Evolutionary conservation across 495 filamentous ascomycete species (phyloP).

Genomic region (Neurospora sp.): DNA sequence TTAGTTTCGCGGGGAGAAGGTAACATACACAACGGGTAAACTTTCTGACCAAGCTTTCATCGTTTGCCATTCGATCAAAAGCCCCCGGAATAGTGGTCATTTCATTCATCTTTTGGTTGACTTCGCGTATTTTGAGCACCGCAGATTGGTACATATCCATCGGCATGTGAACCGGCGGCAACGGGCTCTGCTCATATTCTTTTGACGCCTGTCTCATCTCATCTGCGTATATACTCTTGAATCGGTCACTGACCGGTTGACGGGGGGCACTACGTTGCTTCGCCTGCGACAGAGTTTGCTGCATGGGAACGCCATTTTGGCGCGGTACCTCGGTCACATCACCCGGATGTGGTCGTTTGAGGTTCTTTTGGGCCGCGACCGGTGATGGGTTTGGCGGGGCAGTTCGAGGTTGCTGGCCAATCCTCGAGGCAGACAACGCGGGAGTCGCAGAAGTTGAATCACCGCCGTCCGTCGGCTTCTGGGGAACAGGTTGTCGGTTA

Average conservation of each 20-base stretch:
- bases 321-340: conserved; percentile 49
- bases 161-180: background rate
- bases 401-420: conserved; percentile 4
- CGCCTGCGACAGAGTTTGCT: conserved; percentile 17
- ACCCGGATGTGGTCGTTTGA: conserved; percentile 53
- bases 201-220: background rate
- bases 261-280: background rate
- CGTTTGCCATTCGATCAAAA: background rate
- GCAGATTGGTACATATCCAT: background rate
- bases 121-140: background rate
- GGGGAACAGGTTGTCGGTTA: conserved; percentile 2
- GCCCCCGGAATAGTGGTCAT: background rate
- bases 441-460: conserved; percentile 5
- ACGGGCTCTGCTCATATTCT: background rate
- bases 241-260: background rate
- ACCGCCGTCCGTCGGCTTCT: conserved; percentile 7
- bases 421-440: background rate
- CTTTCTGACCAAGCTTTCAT: background rate
- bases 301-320: conserved; percentile 27
- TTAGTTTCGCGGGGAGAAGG: background rate
- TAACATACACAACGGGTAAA: background rate
- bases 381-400: conserved; percentile 12
- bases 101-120: background rate
- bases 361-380: conserved; percentile 15
- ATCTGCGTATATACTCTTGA: background rate